A percentile compares a stretch with the other conserved stretches of the same genome.
Evolutionary conservation across 2,329 filamentous ascomycete species (phyloP).

Genomic region (Botrytis byssoidea): DNA sequence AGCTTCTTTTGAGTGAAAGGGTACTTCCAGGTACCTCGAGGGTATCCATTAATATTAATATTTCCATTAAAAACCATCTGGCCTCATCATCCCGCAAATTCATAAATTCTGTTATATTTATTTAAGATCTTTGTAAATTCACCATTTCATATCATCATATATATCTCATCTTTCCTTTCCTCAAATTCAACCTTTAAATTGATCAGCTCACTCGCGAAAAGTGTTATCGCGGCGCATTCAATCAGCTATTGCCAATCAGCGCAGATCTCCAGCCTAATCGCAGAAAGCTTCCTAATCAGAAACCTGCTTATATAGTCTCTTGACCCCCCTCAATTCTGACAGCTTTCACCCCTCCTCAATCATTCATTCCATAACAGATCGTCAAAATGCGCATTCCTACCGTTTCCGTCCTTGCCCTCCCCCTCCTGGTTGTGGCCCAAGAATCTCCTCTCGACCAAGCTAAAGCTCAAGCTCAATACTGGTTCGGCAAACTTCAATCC

Average conservation of each 20-base stretch:
- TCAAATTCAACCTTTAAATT: background rate
- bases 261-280: slow-evolving; percentile 9
- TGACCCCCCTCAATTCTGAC: background rate
- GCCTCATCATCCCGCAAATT: slow-evolving; percentile 7
- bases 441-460: slow-evolving; percentile 54
- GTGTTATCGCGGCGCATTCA: slow-evolving; percentile 19
- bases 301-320: slow-evolving; percentile 4
- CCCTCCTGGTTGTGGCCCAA: slow-evolving; percentile 54
- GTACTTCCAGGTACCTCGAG: background rate
- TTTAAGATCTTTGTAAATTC: background rate
- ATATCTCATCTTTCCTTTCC: background rate
- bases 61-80: background rate
- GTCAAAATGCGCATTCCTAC: slow-evolving; percentile 56
- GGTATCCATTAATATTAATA: background rate
- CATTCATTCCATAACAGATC: background rate
- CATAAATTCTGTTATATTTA: background rate
- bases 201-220: background rate
- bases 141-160: background rate
- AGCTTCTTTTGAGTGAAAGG: background rate
- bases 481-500: slow-evolving; percentile 60
- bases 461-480: slow-evolving; percentile 61
- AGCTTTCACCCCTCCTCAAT: background rate
- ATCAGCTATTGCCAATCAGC: background rate
- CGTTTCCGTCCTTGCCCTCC: slow-evolving; percentile 52
- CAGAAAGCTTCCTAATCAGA: background rate